Percentiles rank a stretch among this genome's conserved stretches.
These are phyloP conservation scores for Leccinum olivaceopallidum DNA, from an alignment of 768 basidiomycete species.

Conservation along the genomic window DNA sequence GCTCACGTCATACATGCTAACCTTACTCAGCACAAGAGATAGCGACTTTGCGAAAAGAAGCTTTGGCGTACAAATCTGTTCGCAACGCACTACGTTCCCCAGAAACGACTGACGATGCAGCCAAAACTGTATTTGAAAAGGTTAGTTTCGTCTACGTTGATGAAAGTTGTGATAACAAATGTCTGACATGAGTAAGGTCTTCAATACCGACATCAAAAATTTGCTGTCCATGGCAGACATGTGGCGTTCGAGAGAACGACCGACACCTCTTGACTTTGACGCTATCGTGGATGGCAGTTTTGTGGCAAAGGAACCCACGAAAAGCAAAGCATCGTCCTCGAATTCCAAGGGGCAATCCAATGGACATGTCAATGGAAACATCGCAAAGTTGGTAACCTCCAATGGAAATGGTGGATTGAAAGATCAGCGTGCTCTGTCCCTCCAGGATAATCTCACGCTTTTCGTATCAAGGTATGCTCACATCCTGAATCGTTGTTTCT, in stretches of 20 bases:
- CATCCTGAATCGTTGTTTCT: not conserved
- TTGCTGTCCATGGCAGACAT: conserved; percentile 93
- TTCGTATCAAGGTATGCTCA: conserved; percentile 79
- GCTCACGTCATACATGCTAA: conserved; percentile 1
- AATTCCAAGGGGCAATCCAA: conserved; percentile 28
- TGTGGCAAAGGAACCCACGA: conserved; percentile 36
- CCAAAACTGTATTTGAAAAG: conserved; percentile 81
- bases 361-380: conserved; percentile 23
- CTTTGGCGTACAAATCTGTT: conserved; percentile 82
- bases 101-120: conserved; percentile 46
- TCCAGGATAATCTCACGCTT: conserved; percentile 80
- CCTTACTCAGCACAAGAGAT: conserved; percentile 77
- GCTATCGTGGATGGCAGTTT: conserved; percentile 68
- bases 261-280: conserved; percentile 82
- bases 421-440: conserved; percentile 76
- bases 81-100: conserved; percentile 61
- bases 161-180: conserved; percentile 1
- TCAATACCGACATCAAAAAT: conserved; percentile 83
- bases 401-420: conserved; percentile 48
- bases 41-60: conserved; percentile 85
- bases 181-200: conserved; percentile 57
- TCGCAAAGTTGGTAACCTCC: conserved; percentile 3
- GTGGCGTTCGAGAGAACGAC: conserved; percentile 92
- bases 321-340: conserved; percentile 11
- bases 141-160: conserved; percentile 38